Base-by-base conservation (phyloP, 352 stramenopile species). In the Phytophthora niederhauseri region DNA sequence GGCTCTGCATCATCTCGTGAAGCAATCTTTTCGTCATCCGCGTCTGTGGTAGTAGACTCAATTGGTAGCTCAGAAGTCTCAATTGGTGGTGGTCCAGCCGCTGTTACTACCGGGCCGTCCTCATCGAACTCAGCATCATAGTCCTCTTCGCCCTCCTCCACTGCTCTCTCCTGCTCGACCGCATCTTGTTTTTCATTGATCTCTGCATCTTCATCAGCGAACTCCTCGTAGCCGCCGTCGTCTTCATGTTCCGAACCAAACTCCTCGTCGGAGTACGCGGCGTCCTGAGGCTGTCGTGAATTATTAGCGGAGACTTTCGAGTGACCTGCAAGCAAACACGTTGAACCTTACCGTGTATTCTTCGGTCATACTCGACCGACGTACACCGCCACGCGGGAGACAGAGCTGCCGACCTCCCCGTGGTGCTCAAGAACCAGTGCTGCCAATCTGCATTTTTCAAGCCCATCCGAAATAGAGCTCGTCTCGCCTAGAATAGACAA, bases 231-330 rank as follows among this genome's bases (percentile, higher is more conserved):
- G 24, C 68, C 51, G 26, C 38, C 74, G 12, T 68, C 60, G 34
- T 56, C 36, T 22, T 58, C 62, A 17, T 48, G 49, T 19, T 71
- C 76, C 3, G 78, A 80, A 4, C 53, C 66, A 53, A 84, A 87
- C n/a, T 86, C 81, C 14, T 87, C 81, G 59, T 85, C 81, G 9
- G 76, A 87, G 53, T 90, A 88, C 56, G 53, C 61, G 15, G 30
- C 57, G 15, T 72, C 74, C 57, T 88, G 51, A 6, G 45, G 4
- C 43, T 58, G 4, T 46, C 26, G 28, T 45, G 28, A 31, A 31
- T 31, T 31, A 31, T 31, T 31, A 31, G 28, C 28, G 5, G 51
- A 6, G 38, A 5, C 43, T 58, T 6, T 46, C 12, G 26, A 41
- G 11, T 17, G 11, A 17, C 12, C 34, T 41, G 34, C 11, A 17